phyloP scores from a whole-genome alignment of 176 grass and related monocot genomes.

The Cenchrus purpureus region DNA sequence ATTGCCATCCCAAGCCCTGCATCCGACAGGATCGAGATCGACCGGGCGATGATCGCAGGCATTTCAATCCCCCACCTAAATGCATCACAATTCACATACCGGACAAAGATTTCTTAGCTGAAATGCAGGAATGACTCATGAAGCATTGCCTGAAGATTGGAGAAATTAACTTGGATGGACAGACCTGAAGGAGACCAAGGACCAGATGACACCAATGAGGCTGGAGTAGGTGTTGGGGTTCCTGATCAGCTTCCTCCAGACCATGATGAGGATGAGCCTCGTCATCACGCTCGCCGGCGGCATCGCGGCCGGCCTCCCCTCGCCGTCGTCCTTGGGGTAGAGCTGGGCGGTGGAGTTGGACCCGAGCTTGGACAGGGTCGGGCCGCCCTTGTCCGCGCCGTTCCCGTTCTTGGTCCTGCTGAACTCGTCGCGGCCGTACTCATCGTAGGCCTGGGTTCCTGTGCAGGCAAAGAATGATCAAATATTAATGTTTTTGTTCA shows the following conservation, averaged over 20 bases:
- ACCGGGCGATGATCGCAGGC: conserved; percentile 78
- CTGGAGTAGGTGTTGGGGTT: conserved; percentile 97
- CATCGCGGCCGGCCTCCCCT: conserved; percentile 58
- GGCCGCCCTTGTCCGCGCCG: conserved; percentile 58
- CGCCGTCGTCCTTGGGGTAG: conserved; percentile 69
- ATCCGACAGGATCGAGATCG: conserved; percentile 84
- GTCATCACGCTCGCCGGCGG: conserved; percentile 94
- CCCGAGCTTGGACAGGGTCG: conserved; percentile 76
- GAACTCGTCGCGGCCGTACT: conserved; percentile 62
- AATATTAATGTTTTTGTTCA: background rate
- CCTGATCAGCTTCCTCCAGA: conserved; percentile 94
- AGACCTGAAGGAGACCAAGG: conserved; percentile 88
- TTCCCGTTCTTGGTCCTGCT: conserved; percentile 62
- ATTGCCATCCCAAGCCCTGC: conserved; percentile 97
- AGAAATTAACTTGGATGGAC: conserved; percentile 27
- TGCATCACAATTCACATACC: background rate
- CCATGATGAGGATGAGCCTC: conserved; percentile 95
- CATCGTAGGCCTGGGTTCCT: conserved; percentile 62
- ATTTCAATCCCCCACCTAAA: conserved; percentile 89
- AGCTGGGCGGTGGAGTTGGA: conserved; percentile 92
- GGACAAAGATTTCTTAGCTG: background rate
- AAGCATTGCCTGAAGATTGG: background rate
- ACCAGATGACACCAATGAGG: conserved; percentile 89
- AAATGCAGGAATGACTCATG: background rate
- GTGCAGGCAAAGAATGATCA: background rate